These are phyloP conservation scores for Citrus maxima DNA, from an alignment of 345 rosid genomes.

Conservation along the genomic window DNA sequence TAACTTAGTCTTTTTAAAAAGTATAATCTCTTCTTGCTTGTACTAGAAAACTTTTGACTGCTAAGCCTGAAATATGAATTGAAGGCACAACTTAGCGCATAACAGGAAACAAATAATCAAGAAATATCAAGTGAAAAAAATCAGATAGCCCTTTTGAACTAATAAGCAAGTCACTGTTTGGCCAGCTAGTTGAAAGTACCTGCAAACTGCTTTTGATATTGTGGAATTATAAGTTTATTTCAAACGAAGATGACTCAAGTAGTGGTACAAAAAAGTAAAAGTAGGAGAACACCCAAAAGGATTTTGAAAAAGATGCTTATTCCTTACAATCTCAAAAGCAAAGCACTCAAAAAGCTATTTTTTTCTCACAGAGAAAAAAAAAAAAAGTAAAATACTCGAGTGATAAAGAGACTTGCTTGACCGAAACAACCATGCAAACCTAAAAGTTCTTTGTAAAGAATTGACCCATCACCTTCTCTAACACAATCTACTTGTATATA, in stretches of 20 bases:
- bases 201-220: background rate
- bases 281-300: background rate
- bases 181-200: slow-evolving; percentile 7
- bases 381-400: background rate
- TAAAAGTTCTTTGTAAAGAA: slow-evolving; percentile 6
- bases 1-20: background rate
- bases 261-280: slow-evolving; percentile 1
- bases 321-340: background rate
- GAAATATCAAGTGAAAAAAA: background rate
- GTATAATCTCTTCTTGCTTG: background rate
- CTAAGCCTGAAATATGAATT: background rate
- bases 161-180: background rate
- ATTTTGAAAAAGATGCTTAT: slow-evolving; percentile 8
- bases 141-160: background rate
- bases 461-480: slow-evolving; percentile 1
- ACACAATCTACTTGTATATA: slow-evolving; percentile 18
- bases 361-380: background rate
- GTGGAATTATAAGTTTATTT: background rate
- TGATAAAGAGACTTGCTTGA: slow-evolving; percentile 3
- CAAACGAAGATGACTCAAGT: background rate
- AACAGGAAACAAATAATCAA: background rate
- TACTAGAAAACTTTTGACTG: background rate
- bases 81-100: background rate
- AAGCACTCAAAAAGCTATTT: background rate
- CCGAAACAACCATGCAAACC: slow-evolving; percentile 14